Conservation (phyloP, 2,329 filamentous ascomycete genomes). For the Dactylellina parvicollis region DNA sequence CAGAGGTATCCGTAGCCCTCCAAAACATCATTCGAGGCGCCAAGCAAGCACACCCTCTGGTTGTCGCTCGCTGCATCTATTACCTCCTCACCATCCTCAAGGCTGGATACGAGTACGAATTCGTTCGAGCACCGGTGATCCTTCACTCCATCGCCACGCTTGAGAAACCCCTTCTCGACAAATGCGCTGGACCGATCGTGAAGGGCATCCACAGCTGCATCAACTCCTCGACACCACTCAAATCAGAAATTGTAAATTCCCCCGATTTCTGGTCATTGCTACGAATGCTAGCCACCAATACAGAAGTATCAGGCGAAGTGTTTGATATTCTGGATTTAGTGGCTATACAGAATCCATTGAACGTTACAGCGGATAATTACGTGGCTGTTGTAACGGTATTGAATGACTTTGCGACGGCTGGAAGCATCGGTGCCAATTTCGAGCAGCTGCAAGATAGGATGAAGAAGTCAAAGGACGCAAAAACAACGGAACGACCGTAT, state of each 20-base stretch:
- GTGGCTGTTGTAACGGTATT: conserved; percentile 84
- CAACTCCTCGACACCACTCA: conserved; percentile 67
- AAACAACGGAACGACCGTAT: conserved; percentile 55
- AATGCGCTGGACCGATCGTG: conserved; percentile 78
- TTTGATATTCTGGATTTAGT: conserved; percentile 88
- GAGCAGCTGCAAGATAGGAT: conserved; percentile 74
- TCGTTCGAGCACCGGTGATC: conserved; percentile 88
- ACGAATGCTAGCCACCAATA: conserved; percentile 74
- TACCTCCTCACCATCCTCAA: conserved; percentile 85
- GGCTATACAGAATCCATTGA: conserved; percentile 76
- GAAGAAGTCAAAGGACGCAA: conserved; percentile 56
- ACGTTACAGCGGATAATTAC: conserved; percentile 95
- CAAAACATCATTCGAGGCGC: conserved; percentile 83
- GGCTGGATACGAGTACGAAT: conserved; percentile 88
- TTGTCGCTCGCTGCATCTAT: conserved; percentile 83
- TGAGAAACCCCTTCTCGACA: conserved; percentile 78
- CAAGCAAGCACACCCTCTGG: conserved; percentile 80
- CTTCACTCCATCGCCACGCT: conserved; percentile 91
- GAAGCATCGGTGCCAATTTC: conserved; percentile 74
- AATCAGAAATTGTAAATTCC: conserved; percentile 93
- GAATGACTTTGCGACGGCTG: conserved; percentile 88
- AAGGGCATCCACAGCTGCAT: conserved; percentile 84
- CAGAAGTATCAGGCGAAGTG: conserved; percentile 77
- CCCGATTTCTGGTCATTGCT: conserved; percentile 97
- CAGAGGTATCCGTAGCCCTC: conserved; percentile 80